Evolutionary conservation across 495 filamentous ascomycete species (phyloP), one percentile per base, ranked within the genome.

Genomic region (Gamarada debralockiae): DNA sequence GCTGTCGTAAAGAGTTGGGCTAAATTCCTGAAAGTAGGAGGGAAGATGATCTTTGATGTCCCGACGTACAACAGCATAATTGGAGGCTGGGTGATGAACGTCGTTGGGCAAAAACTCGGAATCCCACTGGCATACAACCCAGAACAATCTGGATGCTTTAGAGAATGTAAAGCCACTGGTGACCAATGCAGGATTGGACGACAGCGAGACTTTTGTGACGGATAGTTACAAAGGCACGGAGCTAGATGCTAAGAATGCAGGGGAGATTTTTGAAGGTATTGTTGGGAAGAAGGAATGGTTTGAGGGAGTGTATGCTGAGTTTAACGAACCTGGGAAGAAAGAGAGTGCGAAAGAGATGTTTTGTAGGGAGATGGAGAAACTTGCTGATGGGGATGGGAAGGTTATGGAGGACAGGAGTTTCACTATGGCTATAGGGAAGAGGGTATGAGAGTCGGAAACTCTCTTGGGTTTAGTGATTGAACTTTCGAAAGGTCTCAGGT

Each of bases 21-120:
- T n/a, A 44, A 31, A 10, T 69, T 62, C 37, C 55, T 74, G 24
- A 70, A 67, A 52, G 56, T 50, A 15, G 66, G 64, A 12, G 70
- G 71, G 2, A 57, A 44, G 37, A 33, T 73, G 13, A 63, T 60
- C 24, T 41, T 66, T 48, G 67, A 66, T 53, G 50, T 60, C 20
- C 53, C 60, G 24, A 55, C 63, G 34, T 46, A 51, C 15, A 31
- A 52, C 18, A 63, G 53, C 45, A 43, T 64, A 33, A 41, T 60
- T 0, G 43, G 40, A 15, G 53, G 51, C 4, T 40, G 52, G 18
- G 37, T 59, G 0, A 15, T 66, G 20, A 60, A 67, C 24, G 31
- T 44, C n/a, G 58, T 58, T 12, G 61, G 48, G 3, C 10, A 39
- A n/a, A 37, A 48, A 15, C 43, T 70, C 2, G 55, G 55, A 6